Percentiles rank a stretch among this genome's conserved stretches.
These are phyloP conservation scores for Tolypocladium pustulatum DNA, from an alignment of 2,329 filamentous ascomycete species.

Conservation along the genomic window DNA sequence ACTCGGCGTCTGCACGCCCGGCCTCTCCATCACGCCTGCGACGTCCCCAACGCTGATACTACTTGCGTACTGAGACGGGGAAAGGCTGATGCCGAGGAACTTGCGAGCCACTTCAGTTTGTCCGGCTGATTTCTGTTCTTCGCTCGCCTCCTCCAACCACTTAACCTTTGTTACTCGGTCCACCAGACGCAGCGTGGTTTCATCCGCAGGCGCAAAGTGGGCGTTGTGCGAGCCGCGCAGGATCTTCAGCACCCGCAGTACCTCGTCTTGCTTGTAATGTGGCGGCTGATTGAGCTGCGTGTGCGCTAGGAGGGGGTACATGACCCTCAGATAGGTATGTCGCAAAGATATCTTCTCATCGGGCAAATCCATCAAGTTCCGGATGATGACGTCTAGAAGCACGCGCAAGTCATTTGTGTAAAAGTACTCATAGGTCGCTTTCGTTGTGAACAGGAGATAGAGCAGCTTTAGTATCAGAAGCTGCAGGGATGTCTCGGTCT, in stretches of 20 bases:
- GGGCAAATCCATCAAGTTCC: slow-evolving; percentile 91
- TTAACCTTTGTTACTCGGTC: slow-evolving; percentile 63
- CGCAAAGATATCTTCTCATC: slow-evolving; percentile 68
- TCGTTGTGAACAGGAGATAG: slow-evolving; percentile 90
- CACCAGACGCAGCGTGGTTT: slow-evolving; percentile 68
- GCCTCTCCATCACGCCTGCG: slow-evolving; percentile 70
- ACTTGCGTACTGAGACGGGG: slow-evolving; percentile 55
- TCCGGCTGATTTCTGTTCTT: slow-evolving; percentile 20
- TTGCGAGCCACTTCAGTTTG: slow-evolving; percentile 43
- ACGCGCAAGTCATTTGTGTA: slow-evolving; percentile 96
- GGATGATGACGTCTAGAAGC: slow-evolving; percentile 87
- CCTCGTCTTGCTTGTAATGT: slow-evolving; percentile 84
- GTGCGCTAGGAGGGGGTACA: slow-evolving; percentile 83
- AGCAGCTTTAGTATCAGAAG: slow-evolving; percentile 92
- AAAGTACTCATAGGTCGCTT: slow-evolving; percentile 91
- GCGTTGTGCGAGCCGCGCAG: slow-evolving; percentile 53
- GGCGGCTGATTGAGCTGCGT: slow-evolving; percentile 81
- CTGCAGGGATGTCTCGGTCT: slow-evolving; percentile 88
- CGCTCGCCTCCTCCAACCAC: slow-evolving; percentile 47
- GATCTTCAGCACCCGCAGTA: slow-evolving; percentile 64
- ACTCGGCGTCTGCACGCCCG: slow-evolving; percentile 72
- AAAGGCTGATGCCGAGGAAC: slow-evolving; percentile 61
- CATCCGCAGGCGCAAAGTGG: slow-evolving; percentile 73
- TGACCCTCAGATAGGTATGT: slow-evolving; percentile 88
- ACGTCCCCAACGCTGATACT: slow-evolving; percentile 68